Base-by-base conservation (phyloP, 305 asterid genomes). In the Andrographis paniculata region DNA sequence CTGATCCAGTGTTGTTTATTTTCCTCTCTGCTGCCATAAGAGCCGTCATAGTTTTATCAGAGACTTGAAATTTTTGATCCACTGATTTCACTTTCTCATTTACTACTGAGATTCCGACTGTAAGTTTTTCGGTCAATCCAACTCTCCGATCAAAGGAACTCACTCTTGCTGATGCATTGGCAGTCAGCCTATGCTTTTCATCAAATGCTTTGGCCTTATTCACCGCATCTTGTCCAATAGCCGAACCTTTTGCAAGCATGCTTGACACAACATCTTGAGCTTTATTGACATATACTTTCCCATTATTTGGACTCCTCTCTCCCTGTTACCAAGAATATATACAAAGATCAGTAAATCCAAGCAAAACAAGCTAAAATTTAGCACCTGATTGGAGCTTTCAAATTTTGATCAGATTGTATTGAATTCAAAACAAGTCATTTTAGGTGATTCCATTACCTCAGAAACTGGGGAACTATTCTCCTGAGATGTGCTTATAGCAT, bases 31-130 rank as follows among this genome's bases (percentile, higher is more conserved):
- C 96, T 27, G 95, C 95, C 86, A 86, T 47, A 50, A 89, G 53
- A 54, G 96, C 98, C 37, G 98, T 87, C 92, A 86, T 78, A 24
- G 98, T 87, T 72, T 86, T 89, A 62, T 86, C 96, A 3, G 98
- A 89, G 45, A 89, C 95, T 69, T 89, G 95, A 67, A 86, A 85
- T 71, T 64, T 86, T 69, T 82, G 94, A 63, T 86, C 98, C 53
- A 86, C 94, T 22, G 96, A 86, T 65, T 82, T 89, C 61, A 89
- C 94, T 69, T 76, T 89, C 84, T 86, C 95, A 62, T 89, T 89
- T 42, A 89, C 95, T 24, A 60, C 89, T 4, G 88, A 70, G 42
- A 89, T 80, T 60, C 98, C 98, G 62, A 86, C 95, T 5, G 72
- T 86, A 45, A 89, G 55, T 56, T 89, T 89, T 55, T 86, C 92